Evolutionary conservation across 2,329 filamentous ascomycete genomes (phyloP), one percentile per base, ranked within the genome.

Genomic region (Colletotrichum sp.): DNA sequence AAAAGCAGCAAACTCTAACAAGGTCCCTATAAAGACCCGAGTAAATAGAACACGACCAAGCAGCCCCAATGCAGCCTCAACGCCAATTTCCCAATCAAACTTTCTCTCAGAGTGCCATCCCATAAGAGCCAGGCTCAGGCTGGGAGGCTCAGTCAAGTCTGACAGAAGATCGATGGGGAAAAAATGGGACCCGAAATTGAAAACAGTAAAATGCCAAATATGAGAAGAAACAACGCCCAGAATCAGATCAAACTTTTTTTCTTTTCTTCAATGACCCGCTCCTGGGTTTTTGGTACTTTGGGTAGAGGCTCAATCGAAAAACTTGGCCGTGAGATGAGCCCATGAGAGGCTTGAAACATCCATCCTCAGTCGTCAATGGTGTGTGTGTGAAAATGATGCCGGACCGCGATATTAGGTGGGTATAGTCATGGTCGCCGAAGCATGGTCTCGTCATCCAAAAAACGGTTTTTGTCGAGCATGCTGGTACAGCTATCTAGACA

Each of bases 401-500:
- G 60, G 66, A 76, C 75, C 75, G 75, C 62, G 39, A 63, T 75
- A 85, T 85, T 85, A 85, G 82, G 82, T 81, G 83, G 83, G 84
- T 85, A 85, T 86, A 80, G 80, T 84, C 81, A 81, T 84, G 82
- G 80, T 84, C 80, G 82, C 83, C 81, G 81, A 82, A 80, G 81
- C 82, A 81, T 68, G 73, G 71, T 71, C 68, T 69, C 71, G 66
- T 76, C 78, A 75, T 75, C 73, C 73, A 75, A 75, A 72, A 72
- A 59, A 66, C 68, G 73, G 73, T 30, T 68, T 71, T 75, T 79
- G 75, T 77, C 75, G 77, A 77, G 73, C 68, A 80, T 80, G 83
- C 81, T 79, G 81, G 81, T 82, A 81, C 83, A 83, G 83, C 84
- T 86, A 84, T 87, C 85, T 87, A 86, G 85, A 86, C 85, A 83